A percentile compares a stretch with the other conserved stretches of the same genome.
Evolutionary conservation across 1,139 yeast species (phyloP).

Genomic region (Suhomyces maxii): DNA sequence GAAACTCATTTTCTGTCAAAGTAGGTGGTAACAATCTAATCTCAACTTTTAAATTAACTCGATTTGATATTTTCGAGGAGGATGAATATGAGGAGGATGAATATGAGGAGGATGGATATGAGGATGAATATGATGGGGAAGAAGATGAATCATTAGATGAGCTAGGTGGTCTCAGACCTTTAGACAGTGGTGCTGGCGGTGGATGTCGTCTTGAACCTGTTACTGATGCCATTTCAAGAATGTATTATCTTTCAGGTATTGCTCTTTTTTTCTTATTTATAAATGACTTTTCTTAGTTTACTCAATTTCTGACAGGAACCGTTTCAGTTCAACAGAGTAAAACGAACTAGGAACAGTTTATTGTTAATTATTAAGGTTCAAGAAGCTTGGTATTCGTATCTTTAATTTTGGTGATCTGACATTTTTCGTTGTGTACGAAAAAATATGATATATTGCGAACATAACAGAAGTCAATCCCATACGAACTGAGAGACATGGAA

Average conservation of each 20-base stretch:
- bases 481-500: slow-evolving; percentile 9
- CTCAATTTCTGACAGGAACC: no score
- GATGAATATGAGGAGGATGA: slow-evolving; percentile 3
- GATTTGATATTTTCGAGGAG: neutral
- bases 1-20: slow-evolving; percentile 26
- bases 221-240: slow-evolving; percentile 2
- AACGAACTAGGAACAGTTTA: no score
- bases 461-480: neutral
- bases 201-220: slow-evolving; percentile 3
- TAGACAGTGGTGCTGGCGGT: neutral
- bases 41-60: slow-evolving; percentile 21
- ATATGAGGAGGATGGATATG: slow-evolving; percentile 1
- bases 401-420: neutral
- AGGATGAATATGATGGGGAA: neutral
- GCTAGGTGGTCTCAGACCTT: neutral
- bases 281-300: no score
- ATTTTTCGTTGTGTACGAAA: neutral
- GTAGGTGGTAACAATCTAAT: slow-evolving; percentile 39
- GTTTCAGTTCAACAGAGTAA: no score
- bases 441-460: neutral
- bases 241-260: neutral
- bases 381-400: no score
- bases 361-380: no score
- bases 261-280: no score
- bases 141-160: neutral